These are phyloP conservation scores for Pseudocercospora eumusae DNA, from an alignment of 2,329 filamentous ascomycete genomes.

Conservation along the genomic window DNA sequence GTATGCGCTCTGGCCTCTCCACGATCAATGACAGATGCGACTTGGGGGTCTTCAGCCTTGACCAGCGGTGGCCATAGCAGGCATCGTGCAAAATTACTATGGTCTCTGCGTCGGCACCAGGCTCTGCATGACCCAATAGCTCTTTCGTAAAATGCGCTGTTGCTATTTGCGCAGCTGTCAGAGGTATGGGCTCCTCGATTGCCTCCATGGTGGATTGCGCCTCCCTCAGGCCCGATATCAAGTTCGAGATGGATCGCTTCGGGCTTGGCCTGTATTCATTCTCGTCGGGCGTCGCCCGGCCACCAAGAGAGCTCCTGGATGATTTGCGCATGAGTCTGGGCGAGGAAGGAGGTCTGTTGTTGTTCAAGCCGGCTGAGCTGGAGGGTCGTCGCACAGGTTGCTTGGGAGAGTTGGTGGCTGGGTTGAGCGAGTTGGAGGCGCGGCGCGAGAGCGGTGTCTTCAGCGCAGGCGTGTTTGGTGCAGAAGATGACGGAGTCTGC, in stretches of 20 bases:
- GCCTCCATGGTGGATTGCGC: slow-evolving; percentile 39
- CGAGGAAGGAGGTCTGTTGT: slow-evolving; percentile 19
- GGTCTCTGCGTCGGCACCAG: slow-evolving; percentile 56
- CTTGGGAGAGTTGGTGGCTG: slow-evolving; percentile 22
- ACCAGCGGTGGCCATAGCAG: slow-evolving; percentile 92
- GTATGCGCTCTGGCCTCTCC: slow-evolving; percentile 87
- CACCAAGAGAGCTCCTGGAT: slow-evolving; percentile 35
- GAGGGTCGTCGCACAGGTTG: slow-evolving; percentile 30
- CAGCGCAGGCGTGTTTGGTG: slow-evolving; percentile 24
- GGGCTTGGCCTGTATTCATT: slow-evolving; percentile 35
- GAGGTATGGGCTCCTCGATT: slow-evolving; percentile 37
- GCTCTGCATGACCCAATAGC: slow-evolving; percentile 62
- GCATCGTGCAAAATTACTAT: slow-evolving; percentile 88
- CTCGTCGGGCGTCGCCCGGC: slow-evolving; percentile 23
- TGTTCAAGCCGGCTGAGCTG: slow-evolving; percentile 33
- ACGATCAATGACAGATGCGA: slow-evolving; percentile 76
- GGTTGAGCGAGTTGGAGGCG: slow-evolving; percentile 18
- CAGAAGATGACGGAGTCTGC: slow-evolving; percentile 19
- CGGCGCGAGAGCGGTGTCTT: slow-evolving; percentile 23
- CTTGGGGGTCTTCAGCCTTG: slow-evolving; percentile 75
- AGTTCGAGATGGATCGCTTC: slow-evolving; percentile 39
- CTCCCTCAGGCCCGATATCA: slow-evolving; percentile 38
- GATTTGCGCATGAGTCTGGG: slow-evolving; percentile 27
- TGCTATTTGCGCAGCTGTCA: slow-evolving; percentile 37
- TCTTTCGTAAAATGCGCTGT: slow-evolving; percentile 68